phyloP scores from a whole-genome alignment of 2,329 filamentous ascomycete species.

The Zymoseptoria crescenta region DNA sequence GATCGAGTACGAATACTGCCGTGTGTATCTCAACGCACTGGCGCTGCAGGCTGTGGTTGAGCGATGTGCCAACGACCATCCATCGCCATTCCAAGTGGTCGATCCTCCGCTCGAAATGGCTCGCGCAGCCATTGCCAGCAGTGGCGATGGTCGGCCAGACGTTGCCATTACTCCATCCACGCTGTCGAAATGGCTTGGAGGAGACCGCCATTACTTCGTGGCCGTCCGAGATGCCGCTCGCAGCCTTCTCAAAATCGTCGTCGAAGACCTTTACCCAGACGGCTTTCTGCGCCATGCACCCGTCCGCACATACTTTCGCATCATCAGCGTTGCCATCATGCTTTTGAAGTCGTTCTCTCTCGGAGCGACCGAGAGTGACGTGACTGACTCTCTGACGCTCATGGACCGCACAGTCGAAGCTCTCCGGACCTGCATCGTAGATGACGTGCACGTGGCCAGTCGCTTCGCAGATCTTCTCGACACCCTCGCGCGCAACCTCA shows the following conservation, averaged over 20 bases:
- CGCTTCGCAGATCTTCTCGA: slow-evolving; percentile 77
- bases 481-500: slow-evolving; percentile 64
- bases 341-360: slow-evolving; percentile 76
- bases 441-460: slow-evolving; percentile 78
- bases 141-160: slow-evolving; percentile 30
- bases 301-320: slow-evolving; percentile 77
- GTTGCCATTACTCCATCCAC: slow-evolving; percentile 39
- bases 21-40: slow-evolving; percentile 90
- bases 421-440: slow-evolving; percentile 69
- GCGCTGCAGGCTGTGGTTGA: slow-evolving; percentile 93
- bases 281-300: slow-evolving; percentile 76
- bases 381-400: slow-evolving; percentile 64
- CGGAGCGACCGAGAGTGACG: slow-evolving; percentile 69
- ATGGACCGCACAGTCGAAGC: slow-evolving; percentile 69
- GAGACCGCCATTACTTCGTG: slow-evolving; percentile 54
- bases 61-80: slow-evolving; percentile 71
- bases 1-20: slow-evolving; percentile 92
- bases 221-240: slow-evolving; percentile 71
- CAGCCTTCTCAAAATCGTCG: slow-evolving; percentile 67
- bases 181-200: slow-evolving; percentile 45
- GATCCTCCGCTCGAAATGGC: slow-evolving; percentile 25
- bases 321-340: slow-evolving; percentile 79
- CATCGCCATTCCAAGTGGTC: slow-evolving; percentile 24
- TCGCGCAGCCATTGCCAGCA: slow-evolving; percentile 23
- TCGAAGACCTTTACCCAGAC: slow-evolving; percentile 64